A percentile compares a stretch with the other conserved stretches of the same genome.
phyloP scores from a whole-genome alignment of 768 basidiomycete species.

The Neoboletus subvelutipes region DNA sequence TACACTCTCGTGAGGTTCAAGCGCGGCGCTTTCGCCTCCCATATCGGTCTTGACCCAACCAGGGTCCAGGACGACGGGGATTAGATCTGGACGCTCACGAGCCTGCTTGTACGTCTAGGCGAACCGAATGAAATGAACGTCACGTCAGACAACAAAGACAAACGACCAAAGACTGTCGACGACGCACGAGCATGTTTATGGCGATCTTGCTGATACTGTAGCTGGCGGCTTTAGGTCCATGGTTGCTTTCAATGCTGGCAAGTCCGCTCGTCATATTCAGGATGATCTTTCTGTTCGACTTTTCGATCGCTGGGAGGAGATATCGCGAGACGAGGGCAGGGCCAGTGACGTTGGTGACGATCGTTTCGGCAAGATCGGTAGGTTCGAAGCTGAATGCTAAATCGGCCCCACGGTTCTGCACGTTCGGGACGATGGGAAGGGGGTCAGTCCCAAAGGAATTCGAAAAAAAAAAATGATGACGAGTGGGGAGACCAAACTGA shows the following conservation, averaged over 20 bases:
- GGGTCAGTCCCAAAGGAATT: not conserved
- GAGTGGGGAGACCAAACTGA: constrained; percentile 18
- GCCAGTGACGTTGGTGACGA: constrained; percentile 35
- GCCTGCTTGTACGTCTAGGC: constrained; percentile 17
- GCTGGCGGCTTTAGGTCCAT: not conserved
- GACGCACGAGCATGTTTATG: constrained; percentile 14
- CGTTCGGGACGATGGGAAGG: not conserved
- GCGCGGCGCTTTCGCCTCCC: constrained; percentile 33
- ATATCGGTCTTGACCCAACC: constrained; percentile 58
- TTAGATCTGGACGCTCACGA: constrained; percentile 10
- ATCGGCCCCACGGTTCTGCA: constrained; percentile 25
- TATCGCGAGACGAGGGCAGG: constrained; percentile 31
- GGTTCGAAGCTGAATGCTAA: constrained; percentile 25
- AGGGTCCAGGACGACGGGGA: not conserved
- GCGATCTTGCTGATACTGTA: constrained; percentile 17
- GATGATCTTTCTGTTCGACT: constrained; percentile 33
- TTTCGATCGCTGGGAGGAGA: constrained; percentile 37
- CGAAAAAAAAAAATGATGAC: not conserved
- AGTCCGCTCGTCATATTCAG: constrained; percentile 36
- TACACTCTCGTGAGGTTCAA: constrained; percentile 34
- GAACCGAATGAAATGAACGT: not conserved
- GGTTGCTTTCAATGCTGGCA: constrained; percentile 28
- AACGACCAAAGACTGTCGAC: not conserved
- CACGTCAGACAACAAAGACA: not conserved
- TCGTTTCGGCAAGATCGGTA: constrained; percentile 12